A percentile compares a stretch with the other conserved stretches of the same genome.
Evolutionary conservation across 106 monocot genomes (phyloP).

Genomic region (Acorus calamus): DNA sequence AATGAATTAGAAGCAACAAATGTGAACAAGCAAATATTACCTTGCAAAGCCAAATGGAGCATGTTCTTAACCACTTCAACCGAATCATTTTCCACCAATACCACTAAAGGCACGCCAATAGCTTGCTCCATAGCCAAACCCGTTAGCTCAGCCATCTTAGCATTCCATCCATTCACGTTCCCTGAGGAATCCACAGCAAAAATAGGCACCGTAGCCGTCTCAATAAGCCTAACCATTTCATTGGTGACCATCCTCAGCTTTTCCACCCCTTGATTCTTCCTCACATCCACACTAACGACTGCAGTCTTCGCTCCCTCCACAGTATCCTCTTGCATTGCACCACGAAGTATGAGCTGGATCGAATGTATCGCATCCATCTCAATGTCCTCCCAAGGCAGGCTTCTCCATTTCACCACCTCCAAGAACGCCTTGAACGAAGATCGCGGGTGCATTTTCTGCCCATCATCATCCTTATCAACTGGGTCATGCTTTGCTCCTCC

Average conservation of each 20-base stretch:
- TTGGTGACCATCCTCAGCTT: conserved; percentile 64
- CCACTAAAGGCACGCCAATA: conserved; percentile 51
- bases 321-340: conserved; percentile 35
- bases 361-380: conserved; percentile 98
- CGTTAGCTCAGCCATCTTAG: conserved; percentile 71
- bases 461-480: conserved; percentile 26
- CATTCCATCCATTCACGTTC: conserved; percentile 84
- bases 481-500: conserved; percentile 78
- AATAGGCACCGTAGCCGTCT: conserved; percentile 80
- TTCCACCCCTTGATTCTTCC: conserved; percentile 42
- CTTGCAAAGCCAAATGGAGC: conserved; percentile 58
- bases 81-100: conserved; percentile 56
- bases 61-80: conserved; percentile 43
- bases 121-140: conserved; percentile 63
- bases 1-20: neutral
- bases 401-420: conserved; percentile 69
- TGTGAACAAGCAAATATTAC: conserved; percentile 20
- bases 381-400: conserved; percentile 86
- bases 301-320: conserved; percentile 8
- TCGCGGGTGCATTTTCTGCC: conserved; percentile 61
- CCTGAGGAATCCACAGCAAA: conserved; percentile 70
- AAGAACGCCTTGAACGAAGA: conserved; percentile 84
- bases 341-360: conserved; percentile 76
- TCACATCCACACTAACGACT: conserved; percentile 33
- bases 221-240: conserved; percentile 93